Evolutionary conservation across 2,329 filamentous ascomycete species (phyloP), one percentile per base, ranked within the genome.

Genomic region (Zasmidium angulare): DNA sequence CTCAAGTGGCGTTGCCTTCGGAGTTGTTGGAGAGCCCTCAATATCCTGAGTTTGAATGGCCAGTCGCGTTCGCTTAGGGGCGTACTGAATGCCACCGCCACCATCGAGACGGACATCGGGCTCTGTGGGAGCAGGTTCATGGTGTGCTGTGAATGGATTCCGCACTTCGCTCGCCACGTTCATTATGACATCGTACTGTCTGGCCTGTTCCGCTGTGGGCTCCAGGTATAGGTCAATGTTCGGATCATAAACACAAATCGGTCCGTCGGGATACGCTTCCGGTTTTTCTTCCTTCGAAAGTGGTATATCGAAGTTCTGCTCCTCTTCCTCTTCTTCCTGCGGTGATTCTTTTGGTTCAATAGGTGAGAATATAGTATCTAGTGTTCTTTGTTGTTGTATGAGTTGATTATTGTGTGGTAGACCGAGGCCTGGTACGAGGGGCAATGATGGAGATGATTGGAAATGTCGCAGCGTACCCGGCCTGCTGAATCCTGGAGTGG

Each of bases 141-240:
- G 56, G 22, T 60, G 51, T 22, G 62, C 55, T 14, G 75, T 71
- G 69, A 93, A 91, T 0, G 90, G 90, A 68, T 95, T 93, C 58
- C 82, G 81, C 1, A 95, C 90, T 74, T 96, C 90, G 59, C 88
- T 87, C 1, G 90, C 90, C 6, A 93, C 90, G 64, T 96, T 96
- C 70, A 95, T 86, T 19, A 96, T 86, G 2, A 93, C 88, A 67
- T 95, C 91, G 65, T 93, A 96, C 31, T 84, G 81, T 11, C 87
- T 82, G 1, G 90, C 90, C 71, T 93, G 89, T 46, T 92, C 87
- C 0, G 87, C 87, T 0, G 88, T 90, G 0, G 90, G 90, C 71
- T 96, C 90, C 46, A 90, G 79, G 69, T 93, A 96, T 0, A 95
- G 81, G 70, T 87, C 92, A 7, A 96, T 86, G 48, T 88, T 84